Evolutionary conservation across 75 land plant species (phyloP), one percentile per base, ranked within the genome.

Genomic region (Selaginella moellendorffii): DNA sequence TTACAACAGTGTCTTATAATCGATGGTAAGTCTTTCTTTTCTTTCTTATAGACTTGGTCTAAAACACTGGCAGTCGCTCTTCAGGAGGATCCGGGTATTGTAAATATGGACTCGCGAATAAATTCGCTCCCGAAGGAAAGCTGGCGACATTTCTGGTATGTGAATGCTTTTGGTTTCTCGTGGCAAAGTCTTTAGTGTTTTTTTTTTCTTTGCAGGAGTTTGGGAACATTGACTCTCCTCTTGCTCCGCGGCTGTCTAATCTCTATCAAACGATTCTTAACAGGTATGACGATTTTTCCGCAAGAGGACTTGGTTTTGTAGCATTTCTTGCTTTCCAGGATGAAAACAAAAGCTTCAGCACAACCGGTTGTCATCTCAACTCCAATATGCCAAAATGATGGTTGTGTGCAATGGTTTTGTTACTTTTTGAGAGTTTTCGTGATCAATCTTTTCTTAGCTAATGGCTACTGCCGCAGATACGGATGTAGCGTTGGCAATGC

Each of bases 11-110:
- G 63, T 36, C 58, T 90, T 27, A 76, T 90, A 25, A 74, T 90
- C 64, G 96, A 90, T 72, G 90, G 96, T 83, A 52, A 69, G 70
- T 29, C 19, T 53, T 52, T 29, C 29, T 28, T 14, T 18, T 30
- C 24, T 71, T 25, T 22, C 18, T 53, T 28, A 21, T 46, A 29
- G n/a, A 36, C 18, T 23, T 23, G 20, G 17, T 18, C 0, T 31
- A 27, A 29, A 17, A 10, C 25, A 25, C n/a, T n/a, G 21, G 26
- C 24, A 36, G 21, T 17, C 31, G 31, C 22, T 28, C 21, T 62
- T 65, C 30, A 90, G 97, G 87, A 64, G 97, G 97, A 24, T 90
- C 97, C 1, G 97, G 97, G 29, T 90, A 90, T 66, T 84, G 85
- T 68, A 90, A 87, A 67, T 90, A 73, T 87, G 97, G 97, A 20